phyloP scores from a whole-genome alignment of 208 protist genomes.

The Trichomonas tenax region DNA sequence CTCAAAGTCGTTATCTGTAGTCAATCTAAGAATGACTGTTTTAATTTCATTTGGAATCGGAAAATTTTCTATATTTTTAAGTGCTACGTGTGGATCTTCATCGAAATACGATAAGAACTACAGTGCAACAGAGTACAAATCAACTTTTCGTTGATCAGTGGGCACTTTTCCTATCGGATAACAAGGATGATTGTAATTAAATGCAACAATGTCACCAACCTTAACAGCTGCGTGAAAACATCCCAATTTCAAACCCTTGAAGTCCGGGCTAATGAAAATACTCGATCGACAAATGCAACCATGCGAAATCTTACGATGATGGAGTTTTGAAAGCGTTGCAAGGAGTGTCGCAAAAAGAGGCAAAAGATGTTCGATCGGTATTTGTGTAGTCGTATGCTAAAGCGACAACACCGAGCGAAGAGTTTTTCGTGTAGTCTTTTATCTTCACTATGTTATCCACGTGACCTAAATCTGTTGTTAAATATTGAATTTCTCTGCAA shows the following conservation, averaged over 20 bases:
- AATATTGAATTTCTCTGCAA: slow-evolving; percentile 3
- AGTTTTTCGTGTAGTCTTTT: not conserved
- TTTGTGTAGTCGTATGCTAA: not conserved
- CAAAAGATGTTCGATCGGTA: not conserved
- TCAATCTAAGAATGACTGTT: not conserved
- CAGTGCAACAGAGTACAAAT: not conserved
- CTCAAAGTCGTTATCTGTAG: not conserved
- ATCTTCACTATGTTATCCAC: not conserved
- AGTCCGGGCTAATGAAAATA: not conserved
- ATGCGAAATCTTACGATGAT: not conserved
- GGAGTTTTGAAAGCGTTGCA: not conserved
- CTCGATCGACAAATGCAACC: not conserved
- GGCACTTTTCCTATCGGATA: not conserved
- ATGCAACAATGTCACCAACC: not conserved
- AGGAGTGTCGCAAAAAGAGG: not conserved
- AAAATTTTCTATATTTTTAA: not conserved
- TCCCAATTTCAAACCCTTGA: not conserved
- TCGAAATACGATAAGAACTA: not conserved
- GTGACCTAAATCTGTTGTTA: not conserved
- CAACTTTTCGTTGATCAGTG: not conserved
- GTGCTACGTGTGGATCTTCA: not conserved
- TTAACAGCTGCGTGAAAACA: not conserved
- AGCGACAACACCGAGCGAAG: not conserved
- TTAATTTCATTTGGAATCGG: not conserved
- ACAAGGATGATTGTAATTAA: not conserved